Evolutionary conservation across 352 stramenopile species (phyloP), one percentile per base, ranked within the genome.

Genomic region (Globisporangium takayamanum): DNA sequence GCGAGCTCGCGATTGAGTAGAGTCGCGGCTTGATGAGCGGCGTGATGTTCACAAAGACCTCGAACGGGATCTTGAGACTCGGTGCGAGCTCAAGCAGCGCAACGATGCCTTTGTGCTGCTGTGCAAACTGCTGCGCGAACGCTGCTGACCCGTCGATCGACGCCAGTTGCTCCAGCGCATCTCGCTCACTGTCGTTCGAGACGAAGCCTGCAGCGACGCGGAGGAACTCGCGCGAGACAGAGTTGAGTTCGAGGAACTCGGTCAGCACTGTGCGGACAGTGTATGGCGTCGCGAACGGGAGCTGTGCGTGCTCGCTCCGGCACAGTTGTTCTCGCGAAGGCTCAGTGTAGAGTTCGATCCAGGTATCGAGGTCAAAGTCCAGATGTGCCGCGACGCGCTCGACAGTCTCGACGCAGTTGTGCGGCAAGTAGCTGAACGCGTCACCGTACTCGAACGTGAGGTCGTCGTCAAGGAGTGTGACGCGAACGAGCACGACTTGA

Each of bases 1-100:
- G 87, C 18, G 59, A 98, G 1, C 87, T 98, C 1, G 89, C 84
- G 58, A 99, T 98, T 1, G 94, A 97, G 69, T 97, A 98, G 52
- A 94, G 88, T 1, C 95, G 78, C 10, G 95, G 91, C 58, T 96
- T 85, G 30, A 98, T 76, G 25, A 81, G 66, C 15, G 90, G 88
- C 36, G 83, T 76, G 26, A 98, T 62, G 55, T 92, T 80, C 49
- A 82, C 71, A 18, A 99, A 78, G 25, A 98, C 90, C 46, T 70
- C 63, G n/a, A 80, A 70, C 0, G 72, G 67, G 14, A 81, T 75
- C 18, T 53, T 47, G 2, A 88, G 62, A 45, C 68, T 81, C 30
- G 78, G 78, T 11, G 72, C 74, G 12, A 82, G 60, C 16, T 82
- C 69, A 0, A 98, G 60, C 45, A 98, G 60, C 48, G 96, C 85